These are phyloP conservation scores for Penicillium dipodomyicola DNA, from an alignment of 495 filamentous ascomycete genomes.

Conservation along the genomic window DNA sequence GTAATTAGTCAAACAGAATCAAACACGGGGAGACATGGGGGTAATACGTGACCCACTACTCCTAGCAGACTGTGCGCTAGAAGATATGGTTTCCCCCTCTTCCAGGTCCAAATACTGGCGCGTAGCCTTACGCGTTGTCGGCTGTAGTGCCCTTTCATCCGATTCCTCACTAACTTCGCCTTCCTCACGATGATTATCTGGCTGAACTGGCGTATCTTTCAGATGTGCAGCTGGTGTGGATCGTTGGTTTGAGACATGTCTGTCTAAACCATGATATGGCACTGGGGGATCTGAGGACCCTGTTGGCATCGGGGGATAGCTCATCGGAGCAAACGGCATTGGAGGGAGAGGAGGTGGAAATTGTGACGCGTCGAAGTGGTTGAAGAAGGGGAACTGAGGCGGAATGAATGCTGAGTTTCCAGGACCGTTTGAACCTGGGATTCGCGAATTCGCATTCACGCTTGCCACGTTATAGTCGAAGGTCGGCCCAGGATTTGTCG, in stretches of 20 bases:
- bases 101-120: conserved; percentile 22
- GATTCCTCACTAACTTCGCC: conserved; percentile 72
- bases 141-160: conserved; percentile 37
- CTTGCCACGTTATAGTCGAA: conserved; percentile 26
- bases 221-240: conserved; percentile 11
- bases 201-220: conserved; percentile 3
- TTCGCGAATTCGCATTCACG: conserved; percentile 31
- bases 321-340: conserved; percentile 26
- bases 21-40: not conserved
- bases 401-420: conserved; percentile 27
- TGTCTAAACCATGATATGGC: not conserved
- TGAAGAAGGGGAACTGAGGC: conserved; percentile 34
- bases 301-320: conserved; percentile 24
- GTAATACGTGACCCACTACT: conserved; percentile 42
- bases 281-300: conserved; percentile 16
- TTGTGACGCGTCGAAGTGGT: conserved; percentile 28
- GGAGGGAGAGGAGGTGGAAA: conserved; percentile 29
- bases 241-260: not conserved
- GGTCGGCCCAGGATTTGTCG: conserved; percentile 10
- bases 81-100: conserved; percentile 32
- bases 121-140: not conserved
- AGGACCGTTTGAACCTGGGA: conserved; percentile 26
- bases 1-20: conserved; percentile 19
- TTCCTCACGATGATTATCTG: conserved; percentile 55
- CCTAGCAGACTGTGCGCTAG: conserved; percentile 23